A percentile compares a stretch with the other conserved stretches of the same genome.
Conservation (phyloP, 257 asterid genomes). For the Henckelia pumila region DNA sequence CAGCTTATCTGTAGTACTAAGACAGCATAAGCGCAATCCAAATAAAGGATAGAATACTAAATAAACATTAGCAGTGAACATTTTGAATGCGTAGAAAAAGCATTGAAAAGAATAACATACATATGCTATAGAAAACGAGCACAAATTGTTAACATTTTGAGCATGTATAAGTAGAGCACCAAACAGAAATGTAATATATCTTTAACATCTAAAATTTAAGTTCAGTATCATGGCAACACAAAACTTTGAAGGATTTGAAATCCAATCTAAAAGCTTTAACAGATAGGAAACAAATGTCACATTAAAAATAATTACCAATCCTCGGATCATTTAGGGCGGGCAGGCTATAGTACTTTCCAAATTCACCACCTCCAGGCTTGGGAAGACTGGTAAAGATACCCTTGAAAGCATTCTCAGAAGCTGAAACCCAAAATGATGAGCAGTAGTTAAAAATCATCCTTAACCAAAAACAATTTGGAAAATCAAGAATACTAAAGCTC, state of each 20-base stretch:
- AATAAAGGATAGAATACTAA: slow-evolving; percentile 4
- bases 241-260: not conserved
- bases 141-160: not conserved
- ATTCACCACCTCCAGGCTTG: slow-evolving; percentile 93
- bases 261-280: not conserved
- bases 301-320: slow-evolving; percentile 51
- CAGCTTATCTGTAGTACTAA: slow-evolving; percentile 72
- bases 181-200: not conserved
- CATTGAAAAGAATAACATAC: not conserved
- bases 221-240: not conserved
- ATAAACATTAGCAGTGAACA: not conserved
- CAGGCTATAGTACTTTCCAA: slow-evolving; percentile 84
- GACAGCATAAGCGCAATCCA: slow-evolving; percentile 16
- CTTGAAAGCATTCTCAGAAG: slow-evolving; percentile 75
- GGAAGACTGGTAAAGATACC: slow-evolving; percentile 75
- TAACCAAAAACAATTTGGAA: not conserved
- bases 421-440: slow-evolving; percentile 42
- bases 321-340: slow-evolving; percentile 87
- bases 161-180: not conserved
- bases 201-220: not conserved
- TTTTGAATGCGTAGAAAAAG: not conserved
- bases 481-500: not conserved
- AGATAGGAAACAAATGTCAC: not conserved
- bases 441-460: slow-evolving; percentile 12
- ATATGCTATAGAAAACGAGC: slow-evolving; percentile 4